Conservation (phyloP, 140 eudicot species). For the Erigeron philadelphicus region DNA sequence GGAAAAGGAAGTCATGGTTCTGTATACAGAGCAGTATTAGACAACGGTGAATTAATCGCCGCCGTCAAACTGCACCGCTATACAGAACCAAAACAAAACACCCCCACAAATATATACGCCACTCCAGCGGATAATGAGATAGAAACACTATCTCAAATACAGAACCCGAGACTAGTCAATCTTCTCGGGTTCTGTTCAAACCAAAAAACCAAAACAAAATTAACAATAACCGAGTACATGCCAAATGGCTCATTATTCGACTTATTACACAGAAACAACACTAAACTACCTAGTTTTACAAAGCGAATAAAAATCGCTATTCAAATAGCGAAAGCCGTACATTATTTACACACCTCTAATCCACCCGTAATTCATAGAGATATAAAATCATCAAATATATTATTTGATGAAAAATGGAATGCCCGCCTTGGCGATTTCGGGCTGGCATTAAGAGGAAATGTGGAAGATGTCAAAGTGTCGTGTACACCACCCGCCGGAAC, state of each 20-base stretch:
- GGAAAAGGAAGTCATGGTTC: slow-evolving; percentile 86
- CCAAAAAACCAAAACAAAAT: slow-evolving; percentile 26
- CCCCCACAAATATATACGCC: slow-evolving; percentile 14
- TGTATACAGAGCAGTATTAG: slow-evolving; percentile 53
- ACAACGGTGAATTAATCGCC: slow-evolving; percentile 35
- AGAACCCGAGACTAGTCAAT: slow-evolving; percentile 66
- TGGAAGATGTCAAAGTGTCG: slow-evolving; percentile 63
- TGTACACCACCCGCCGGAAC: slow-evolving; percentile 96
- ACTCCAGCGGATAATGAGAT: slow-evolving; percentile 77
- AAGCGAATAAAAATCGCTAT: slow-evolving; percentile 54
- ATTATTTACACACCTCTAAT: slow-evolving; percentile 41
- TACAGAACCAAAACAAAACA: not conserved
- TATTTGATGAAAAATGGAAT: slow-evolving; percentile 51
- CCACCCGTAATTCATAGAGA: slow-evolving; percentile 95
- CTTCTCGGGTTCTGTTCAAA: slow-evolving; percentile 55
- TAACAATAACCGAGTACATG: slow-evolving; percentile 78
- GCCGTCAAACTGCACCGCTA: slow-evolving; percentile 50
- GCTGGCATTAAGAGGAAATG: slow-evolving; percentile 74
- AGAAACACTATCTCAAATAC: slow-evolving; percentile 58
- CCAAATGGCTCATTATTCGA: slow-evolving; percentile 71
- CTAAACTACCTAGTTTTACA: slow-evolving; percentile 43
- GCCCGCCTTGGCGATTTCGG: slow-evolving; percentile 86
- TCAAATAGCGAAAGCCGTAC: slow-evolving; percentile 71
- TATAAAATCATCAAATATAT: slow-evolving; percentile 69
- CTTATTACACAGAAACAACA: slow-evolving; percentile 36